A percentile compares a stretch with the other conserved stretches of the same genome.
Conservation (phyloP, 805 yeast species). For the Teunomyces panamensis region DNA sequence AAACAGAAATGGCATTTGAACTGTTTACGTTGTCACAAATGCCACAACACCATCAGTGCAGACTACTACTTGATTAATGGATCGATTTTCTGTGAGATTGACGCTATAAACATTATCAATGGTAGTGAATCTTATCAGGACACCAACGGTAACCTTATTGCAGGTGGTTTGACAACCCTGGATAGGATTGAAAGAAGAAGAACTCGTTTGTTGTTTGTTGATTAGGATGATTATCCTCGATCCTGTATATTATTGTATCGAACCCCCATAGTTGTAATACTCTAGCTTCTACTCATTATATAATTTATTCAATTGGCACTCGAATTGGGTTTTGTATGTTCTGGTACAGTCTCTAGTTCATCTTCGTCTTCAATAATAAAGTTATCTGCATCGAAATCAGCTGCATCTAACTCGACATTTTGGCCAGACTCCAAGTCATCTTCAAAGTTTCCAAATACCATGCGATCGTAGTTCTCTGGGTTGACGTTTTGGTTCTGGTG, state of each 20-base stretch:
- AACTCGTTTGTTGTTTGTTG: constrained; percentile 39
- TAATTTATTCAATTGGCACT: background rate
- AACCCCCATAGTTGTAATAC: background rate
- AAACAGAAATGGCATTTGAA: constrained; percentile 69
- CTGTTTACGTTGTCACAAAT: constrained; percentile 69
- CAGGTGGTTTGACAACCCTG: constrained; percentile 21
- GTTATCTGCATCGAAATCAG: constrained; percentile 39
- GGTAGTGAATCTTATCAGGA: constrained; percentile 21
- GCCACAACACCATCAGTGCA: constrained; percentile 46
- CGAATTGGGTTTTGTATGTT: background rate
- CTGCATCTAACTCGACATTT: constrained; percentile 33
- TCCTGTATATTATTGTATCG: constrained; percentile 3
- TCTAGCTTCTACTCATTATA: background rate
- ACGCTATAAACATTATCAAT: constrained; percentile 30
- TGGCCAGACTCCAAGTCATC: constrained; percentile 31
- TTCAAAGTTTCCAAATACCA: constrained; percentile 41
- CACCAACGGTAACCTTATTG: constrained; percentile 16
- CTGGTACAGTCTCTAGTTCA: constrained; percentile 11
- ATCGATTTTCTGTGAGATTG: constrained; percentile 50
- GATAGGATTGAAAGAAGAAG: constrained; percentile 44
- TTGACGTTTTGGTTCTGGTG: constrained; percentile 12
- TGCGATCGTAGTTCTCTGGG: constrained; percentile 23
- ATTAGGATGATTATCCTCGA: constrained; percentile 10
- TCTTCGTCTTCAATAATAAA: constrained; percentile 40
- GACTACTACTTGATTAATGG: constrained; percentile 57